Conservation (phyloP, 345 rosid genomes). For the Pistacia vera region DNA sequence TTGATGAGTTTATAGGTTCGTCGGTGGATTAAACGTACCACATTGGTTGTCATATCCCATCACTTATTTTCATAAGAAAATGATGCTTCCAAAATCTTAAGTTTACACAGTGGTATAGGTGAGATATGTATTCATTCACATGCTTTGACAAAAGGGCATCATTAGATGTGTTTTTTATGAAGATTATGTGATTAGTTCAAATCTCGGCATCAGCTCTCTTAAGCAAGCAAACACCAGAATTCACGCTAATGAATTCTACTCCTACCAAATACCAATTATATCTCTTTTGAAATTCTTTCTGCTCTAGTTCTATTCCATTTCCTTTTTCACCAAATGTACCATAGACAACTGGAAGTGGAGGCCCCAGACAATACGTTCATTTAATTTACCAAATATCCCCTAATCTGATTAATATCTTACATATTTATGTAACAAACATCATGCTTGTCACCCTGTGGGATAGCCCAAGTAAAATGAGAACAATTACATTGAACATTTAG, state of each 20-base stretch:
- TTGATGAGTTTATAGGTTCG: constrained; percentile 29
- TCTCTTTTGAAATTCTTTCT: constrained; percentile 19
- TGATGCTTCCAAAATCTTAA: constrained; percentile 15
- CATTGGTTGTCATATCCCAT: constrained; percentile 26
- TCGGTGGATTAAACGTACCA: constrained; percentile 36
- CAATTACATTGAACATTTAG: not conserved
- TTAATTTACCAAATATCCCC: too few relatives aligned
- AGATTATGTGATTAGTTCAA: constrained; percentile 17
- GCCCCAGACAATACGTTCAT: not conserved
- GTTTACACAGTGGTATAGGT: constrained; percentile 6
- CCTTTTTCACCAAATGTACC: not conserved
- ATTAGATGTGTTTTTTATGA: not conserved
- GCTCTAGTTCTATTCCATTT: not conserved
- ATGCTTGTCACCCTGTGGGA: too few relatives aligned
- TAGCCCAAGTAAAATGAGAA: not conserved
- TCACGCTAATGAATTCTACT: constrained; percentile 3
- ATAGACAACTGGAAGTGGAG: constrained; percentile 20
- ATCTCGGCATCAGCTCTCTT: constrained; percentile 27
- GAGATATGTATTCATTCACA: constrained; percentile 4
- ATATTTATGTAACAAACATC: too few relatives aligned
- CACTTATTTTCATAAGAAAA: constrained; percentile 16
- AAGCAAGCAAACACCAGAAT: constrained; percentile 3
- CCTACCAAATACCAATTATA: constrained; percentile 22
- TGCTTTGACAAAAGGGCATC: constrained; percentile 9
- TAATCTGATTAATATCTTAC: too few relatives aligned